These are phyloP conservation scores for Pyracantha coccinea DNA, from an alignment of 331 rosid species.

Conservation along the genomic window DNA sequence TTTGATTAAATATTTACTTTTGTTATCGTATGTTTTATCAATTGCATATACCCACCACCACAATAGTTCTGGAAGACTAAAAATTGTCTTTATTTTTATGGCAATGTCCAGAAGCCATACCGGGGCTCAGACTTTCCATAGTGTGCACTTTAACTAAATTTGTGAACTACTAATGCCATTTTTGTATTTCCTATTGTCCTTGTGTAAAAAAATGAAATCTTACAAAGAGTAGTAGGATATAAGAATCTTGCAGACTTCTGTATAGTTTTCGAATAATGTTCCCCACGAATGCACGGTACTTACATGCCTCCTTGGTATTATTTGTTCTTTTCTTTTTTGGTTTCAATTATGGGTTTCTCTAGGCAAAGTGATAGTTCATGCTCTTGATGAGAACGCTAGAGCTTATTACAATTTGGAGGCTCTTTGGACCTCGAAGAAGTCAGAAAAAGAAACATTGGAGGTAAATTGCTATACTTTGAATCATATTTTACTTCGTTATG, in stretches of 20 bases:
- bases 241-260: background rate
- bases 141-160: background rate
- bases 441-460: conserved; percentile 46
- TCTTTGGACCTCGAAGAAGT: conserved; percentile 49
- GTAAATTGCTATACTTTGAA: conserved; percentile 18
- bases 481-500: background rate
- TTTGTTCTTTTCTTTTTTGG: background rate
- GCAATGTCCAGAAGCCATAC: background rate
- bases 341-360: background rate
- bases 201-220: too few species aligned
- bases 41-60: background rate
- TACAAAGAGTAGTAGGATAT: background rate
- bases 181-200: background rate
- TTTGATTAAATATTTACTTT: background rate
- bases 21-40: background rate
- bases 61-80: background rate
- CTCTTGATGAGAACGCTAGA: conserved; percentile 95
- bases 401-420: conserved; percentile 82
- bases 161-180: too few species aligned
- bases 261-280: background rate
- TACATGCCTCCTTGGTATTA: background rate
- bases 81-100: background rate
- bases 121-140: background rate
- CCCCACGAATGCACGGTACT: too few species aligned
- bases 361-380: conserved; percentile 89